Evolutionary conservation across 140 eudicot genomes (phyloP).

Genomic region (Oenanthe javanica): DNA sequence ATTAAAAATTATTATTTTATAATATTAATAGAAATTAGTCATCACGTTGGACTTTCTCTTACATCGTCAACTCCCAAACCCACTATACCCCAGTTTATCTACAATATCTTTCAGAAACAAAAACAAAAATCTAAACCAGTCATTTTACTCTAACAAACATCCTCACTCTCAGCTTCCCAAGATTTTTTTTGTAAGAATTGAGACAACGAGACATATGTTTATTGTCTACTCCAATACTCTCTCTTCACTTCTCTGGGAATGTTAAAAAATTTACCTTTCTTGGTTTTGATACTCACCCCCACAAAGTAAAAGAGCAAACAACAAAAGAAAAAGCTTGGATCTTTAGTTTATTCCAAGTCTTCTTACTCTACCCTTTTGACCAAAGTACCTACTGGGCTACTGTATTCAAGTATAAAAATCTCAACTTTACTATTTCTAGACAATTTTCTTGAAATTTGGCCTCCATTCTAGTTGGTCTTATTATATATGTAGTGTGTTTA

Average conservation of each 20-base stretch:
- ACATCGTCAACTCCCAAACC: background rate
- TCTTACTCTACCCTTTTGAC: conserved; percentile 34
- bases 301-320: conserved; percentile 19
- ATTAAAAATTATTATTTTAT: too few relatives aligned
- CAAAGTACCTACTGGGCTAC: conserved; percentile 15
- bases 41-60: too few relatives aligned
- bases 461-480: conserved; percentile 15
- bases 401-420: conserved; percentile 25
- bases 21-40: too few relatives aligned
- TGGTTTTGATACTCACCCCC: conserved; percentile 13
- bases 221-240: too few relatives aligned
- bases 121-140: conserved; percentile 4
- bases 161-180: background rate
- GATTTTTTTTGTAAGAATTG: background rate
- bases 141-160: background rate
- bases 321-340: conserved; percentile 22
- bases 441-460: conserved; percentile 36
- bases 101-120: background rate
- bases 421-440: conserved; percentile 22
- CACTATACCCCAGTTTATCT: background rate
- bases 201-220: background rate
- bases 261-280: background rate
- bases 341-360: conserved; percentile 2
- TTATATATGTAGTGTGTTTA: too few relatives aligned
- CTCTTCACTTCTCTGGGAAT: background rate